Conservation (phyloP, 176 grass and related monocot genomes). For the Tillandsia fasciculata region DNA sequence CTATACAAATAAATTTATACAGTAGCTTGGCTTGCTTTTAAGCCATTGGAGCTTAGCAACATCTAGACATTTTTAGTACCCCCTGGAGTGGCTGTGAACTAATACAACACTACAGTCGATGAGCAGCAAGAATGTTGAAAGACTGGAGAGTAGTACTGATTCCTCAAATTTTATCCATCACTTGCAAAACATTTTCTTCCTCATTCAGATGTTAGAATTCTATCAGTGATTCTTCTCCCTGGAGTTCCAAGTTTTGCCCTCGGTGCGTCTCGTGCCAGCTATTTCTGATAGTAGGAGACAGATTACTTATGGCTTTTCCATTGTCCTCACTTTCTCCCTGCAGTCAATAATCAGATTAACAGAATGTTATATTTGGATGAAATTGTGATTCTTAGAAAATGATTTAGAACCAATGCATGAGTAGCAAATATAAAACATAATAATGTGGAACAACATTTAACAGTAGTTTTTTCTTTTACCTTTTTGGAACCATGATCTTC, state of each 20-base stretch:
- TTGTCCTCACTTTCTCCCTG: constrained; percentile 4
- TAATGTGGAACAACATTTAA: background rate
- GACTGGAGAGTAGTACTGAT: no score
- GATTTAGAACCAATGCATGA: background rate
- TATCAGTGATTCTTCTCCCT: background rate
- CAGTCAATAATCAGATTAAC: background rate
- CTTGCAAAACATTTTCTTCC: background rate
- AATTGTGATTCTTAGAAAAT: background rate
- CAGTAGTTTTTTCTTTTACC: constrained; percentile 19
- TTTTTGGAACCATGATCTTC: constrained; percentile 66
- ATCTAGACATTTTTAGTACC: background rate
- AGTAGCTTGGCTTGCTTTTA: background rate
- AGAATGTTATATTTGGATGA: background rate
- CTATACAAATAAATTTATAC: background rate
- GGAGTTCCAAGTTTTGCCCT: background rate
- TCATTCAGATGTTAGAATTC: background rate
- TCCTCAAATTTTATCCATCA: background rate
- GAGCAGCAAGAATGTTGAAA: no score
- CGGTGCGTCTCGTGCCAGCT: background rate
- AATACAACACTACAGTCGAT: no score
- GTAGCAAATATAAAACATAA: background rate
- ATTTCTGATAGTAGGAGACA: background rate
- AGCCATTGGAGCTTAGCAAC: background rate
- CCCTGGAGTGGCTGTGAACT: background rate
- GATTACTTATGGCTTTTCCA: background rate